Evolutionary conservation across 345 rosid species (phyloP).

Genomic region (Populus euphratica): DNA sequence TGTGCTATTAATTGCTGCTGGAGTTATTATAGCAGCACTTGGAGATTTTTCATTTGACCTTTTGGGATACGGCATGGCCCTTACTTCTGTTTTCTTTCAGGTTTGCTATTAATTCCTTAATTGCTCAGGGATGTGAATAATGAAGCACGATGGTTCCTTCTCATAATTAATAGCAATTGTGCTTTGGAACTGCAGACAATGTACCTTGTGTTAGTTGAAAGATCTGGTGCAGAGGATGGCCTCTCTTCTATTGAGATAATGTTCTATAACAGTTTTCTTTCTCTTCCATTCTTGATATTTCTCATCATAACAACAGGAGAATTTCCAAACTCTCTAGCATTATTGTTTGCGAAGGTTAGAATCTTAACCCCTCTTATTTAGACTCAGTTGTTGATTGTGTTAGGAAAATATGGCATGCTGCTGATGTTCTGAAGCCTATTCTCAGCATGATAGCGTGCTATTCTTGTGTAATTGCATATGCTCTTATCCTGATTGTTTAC

Average conservation of each 20-base stretch:
- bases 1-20: slow-evolving; percentile 76
- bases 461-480: not conserved
- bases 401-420: not conserved
- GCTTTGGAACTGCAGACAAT: slow-evolving; percentile 63
- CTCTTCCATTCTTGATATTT: slow-evolving; percentile 76
- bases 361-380: slow-evolving; percentile 16
- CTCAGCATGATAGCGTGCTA: not conserved
- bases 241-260: slow-evolving; percentile 90
- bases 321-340: slow-evolving; percentile 70
- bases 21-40: slow-evolving; percentile 81
- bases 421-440: slow-evolving; percentile 6
- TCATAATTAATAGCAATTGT: slow-evolving; percentile 5
- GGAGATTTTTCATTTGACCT: slow-evolving; percentile 96
- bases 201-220: slow-evolving; percentile 96
- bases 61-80: slow-evolving; percentile 83
- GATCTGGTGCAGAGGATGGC: slow-evolving; percentile 93
- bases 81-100: slow-evolving; percentile 92
- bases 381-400: not conserved
- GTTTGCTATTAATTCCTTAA: slow-evolving; percentile 18
- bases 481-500: not conserved
- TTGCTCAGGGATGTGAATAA: slow-evolving; percentile 1
- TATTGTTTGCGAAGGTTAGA: slow-evolving; percentile 83
- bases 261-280: slow-evolving; percentile 92
- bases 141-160: slow-evolving; percentile 3
- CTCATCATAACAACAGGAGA: slow-evolving; percentile 79